A percentile compares a stretch with the other conserved stretches of the same genome.
phyloP scores from a whole-genome alignment of 176 grass and related monocot genomes.

The Melocanna baccifera region DNA sequence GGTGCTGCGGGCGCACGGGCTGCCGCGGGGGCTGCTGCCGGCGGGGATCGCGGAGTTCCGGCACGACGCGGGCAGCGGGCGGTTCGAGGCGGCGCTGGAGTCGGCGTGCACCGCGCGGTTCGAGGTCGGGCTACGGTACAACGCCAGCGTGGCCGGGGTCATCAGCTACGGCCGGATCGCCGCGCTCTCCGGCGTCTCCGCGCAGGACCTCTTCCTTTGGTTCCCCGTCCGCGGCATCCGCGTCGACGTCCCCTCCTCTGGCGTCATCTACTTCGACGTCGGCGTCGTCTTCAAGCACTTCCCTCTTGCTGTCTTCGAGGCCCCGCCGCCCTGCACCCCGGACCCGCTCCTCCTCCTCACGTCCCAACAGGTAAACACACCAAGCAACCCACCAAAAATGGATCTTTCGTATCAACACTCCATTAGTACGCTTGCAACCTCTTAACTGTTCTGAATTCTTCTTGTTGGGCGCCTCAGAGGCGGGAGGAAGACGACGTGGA shows the following conservation, averaged over 20 bases:
- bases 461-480: neutral
- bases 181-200: conserved; percentile 43
- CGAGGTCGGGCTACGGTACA: conserved; percentile 67
- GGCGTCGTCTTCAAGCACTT: conserved; percentile 73
- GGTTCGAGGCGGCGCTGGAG: conserved; percentile 54
- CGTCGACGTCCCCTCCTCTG: conserved; percentile 58
- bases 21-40: conserved; percentile 57
- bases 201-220: conserved; percentile 84
- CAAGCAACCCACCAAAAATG: neutral
- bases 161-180: conserved; percentile 59
- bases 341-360: conserved; percentile 11
- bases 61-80: conserved; percentile 36
- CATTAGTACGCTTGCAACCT: neutral
- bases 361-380: neutral
- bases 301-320: conserved; percentile 66
- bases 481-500: neutral
- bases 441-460: neutral
- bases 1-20: conserved; percentile 42
- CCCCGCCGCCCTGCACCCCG: conserved; percentile 59
- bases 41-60: conserved; percentile 44
- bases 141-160: conserved; percentile 47
- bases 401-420: neutral
- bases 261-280: conserved; percentile 82
- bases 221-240: conserved; percentile 64
- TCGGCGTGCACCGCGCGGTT: conserved; percentile 48